Conservation (phyloP, 495 filamentous ascomycete genomes). For the Trichoderma asperelloides region DNA sequence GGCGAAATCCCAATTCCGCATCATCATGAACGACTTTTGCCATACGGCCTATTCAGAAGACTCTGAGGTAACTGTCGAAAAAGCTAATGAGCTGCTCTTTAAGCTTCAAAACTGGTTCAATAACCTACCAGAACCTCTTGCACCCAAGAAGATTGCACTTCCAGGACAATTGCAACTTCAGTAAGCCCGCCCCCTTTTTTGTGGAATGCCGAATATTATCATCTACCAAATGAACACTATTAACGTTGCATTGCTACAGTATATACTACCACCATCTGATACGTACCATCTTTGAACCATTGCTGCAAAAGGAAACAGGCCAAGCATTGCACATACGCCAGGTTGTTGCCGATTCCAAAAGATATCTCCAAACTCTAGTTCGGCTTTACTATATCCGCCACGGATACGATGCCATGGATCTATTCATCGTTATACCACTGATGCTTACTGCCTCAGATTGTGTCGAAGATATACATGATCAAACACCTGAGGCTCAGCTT, state of each 20-base stretch:
- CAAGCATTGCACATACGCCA: neutral
- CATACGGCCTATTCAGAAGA: neutral
- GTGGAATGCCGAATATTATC: neutral
- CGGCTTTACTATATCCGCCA: slow-evolving; percentile 23
- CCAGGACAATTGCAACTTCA: neutral
- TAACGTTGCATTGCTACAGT: neutral
- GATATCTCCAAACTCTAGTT: slow-evolving; percentile 19
- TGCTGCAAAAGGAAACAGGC: neutral
- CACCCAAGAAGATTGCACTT: neutral
- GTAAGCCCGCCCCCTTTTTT: neutral
- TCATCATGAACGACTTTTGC: neutral
- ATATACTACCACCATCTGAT: neutral
- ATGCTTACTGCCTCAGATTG: slow-evolving; percentile 17
- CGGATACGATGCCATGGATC: slow-evolving; percentile 20
- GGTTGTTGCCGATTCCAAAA: slow-evolving; percentile 13
- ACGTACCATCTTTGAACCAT: neutral
- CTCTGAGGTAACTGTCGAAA: neutral
- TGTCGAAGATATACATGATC: slow-evolving; percentile 9
- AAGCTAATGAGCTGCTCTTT: neutral
- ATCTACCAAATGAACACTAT: neutral
- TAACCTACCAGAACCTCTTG: neutral
- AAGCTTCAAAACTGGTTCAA: neutral
- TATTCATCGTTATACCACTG: slow-evolving; percentile 20
- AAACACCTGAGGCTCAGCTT: neutral
- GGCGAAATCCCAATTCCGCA: neutral